Base-by-base conservation (phyloP, 768 basidiomycete genomes). In the Sporobolomyces roseus region DNA sequence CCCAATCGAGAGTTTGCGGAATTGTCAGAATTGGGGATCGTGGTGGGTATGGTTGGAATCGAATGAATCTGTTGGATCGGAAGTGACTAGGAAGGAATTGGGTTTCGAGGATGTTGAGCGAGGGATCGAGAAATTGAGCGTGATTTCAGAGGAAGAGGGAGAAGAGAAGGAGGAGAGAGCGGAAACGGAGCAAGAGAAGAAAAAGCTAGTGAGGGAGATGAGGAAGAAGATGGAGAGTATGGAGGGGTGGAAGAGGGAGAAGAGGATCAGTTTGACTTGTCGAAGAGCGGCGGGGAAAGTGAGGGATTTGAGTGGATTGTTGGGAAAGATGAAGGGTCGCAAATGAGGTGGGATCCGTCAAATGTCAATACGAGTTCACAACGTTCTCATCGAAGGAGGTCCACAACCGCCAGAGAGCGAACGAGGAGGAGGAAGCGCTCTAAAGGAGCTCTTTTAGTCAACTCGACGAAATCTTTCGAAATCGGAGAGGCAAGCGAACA, bases 261-360 rank as follows among this genome's bases (percentile, higher is more conserved):
- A 82, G 38, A 80, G 92, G 76, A 85, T 89, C 63, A 94, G 90
- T 79, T 78, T 94, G 75, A 94, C 92, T 1, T 94, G 89, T 77
- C 83, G 92, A 60, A 88, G 89, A 75, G 88, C 92, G 6, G 83
- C 83, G 62, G 87, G 84, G 74, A 86, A 90, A 25, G 35, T 49
- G 16, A 65, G 29, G 19, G 64, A 50, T 36, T 36, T 56, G 13
- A 32, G 49, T 27, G 58, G 41, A 29, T 41, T 56, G 36, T 41
- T 56, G 54, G 16, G 33, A 54, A n/a, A 23, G 25, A 41, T 25
- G 54, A 25, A 21, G 52, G 49, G 49, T 9, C 25, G 21, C 14
- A 50, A 29, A 27, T 50, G 49, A 50, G 21, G 10, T 19, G 46
- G 38, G 9, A 9, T 41, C 38, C 38, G 9, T 9, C 38, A 9